Conservation (phyloP, 2,329 filamentous ascomycete genomes). For the Venturia effusa region DNA sequence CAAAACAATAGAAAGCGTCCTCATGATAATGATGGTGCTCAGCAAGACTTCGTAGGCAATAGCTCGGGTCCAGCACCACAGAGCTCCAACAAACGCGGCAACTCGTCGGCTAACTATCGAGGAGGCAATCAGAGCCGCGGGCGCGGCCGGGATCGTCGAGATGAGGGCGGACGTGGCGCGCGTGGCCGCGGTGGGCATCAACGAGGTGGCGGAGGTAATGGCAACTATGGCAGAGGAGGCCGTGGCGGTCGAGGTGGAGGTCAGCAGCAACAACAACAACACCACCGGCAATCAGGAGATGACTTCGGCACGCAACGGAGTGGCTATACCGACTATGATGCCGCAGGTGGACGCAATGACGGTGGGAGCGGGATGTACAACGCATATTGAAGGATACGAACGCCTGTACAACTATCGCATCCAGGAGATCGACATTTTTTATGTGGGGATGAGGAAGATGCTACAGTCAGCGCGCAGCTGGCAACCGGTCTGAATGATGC, state of each 20-base stretch:
- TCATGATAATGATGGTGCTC: neutral
- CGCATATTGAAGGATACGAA: neutral
- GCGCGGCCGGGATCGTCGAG: slow-evolving; percentile 7
- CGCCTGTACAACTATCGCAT: neutral
- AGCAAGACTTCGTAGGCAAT: neutral
- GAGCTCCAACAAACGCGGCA: slow-evolving; percentile 4
- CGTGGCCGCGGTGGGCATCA: slow-evolving; percentile 6
- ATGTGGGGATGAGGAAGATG: neutral
- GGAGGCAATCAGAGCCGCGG: slow-evolving; percentile 5
- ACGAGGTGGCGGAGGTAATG: slow-evolving; percentile 4
- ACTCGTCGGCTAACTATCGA: neutral
- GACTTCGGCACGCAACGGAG: neutral
- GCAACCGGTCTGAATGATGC: neutral
- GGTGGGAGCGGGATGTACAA: slow-evolving; percentile 2
- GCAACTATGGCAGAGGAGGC: slow-evolving; percentile 4
- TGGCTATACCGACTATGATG: slow-evolving; percentile 10
- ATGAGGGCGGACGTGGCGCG: neutral
- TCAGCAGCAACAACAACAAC: slow-evolving; percentile 4
- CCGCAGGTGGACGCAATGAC: slow-evolving; percentile 5
- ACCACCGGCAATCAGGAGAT: neutral
- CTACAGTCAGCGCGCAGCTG: neutral
- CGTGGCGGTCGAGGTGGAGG: neutral
- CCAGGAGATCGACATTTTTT: neutral
- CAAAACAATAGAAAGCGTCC: neutral
- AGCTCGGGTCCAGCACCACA: neutral